Evolutionary conservation across 148 eudicot species (phyloP), one percentile per base, ranked within the genome.

Genomic region (Camellia sinensis): DNA sequence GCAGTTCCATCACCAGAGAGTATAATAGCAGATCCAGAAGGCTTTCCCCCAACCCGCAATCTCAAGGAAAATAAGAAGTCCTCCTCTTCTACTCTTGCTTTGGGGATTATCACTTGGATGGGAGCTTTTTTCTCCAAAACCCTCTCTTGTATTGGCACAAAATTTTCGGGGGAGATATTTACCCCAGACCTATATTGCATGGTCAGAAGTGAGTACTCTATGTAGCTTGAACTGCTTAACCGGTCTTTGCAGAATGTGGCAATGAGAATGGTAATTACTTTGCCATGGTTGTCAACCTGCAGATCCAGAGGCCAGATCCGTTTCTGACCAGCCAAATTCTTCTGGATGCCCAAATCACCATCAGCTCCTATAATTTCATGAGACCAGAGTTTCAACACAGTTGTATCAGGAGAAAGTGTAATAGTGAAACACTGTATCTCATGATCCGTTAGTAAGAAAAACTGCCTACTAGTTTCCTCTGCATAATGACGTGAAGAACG

Each of bases 1-100:
- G 99, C 97, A 78, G 95, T 92, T 78, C 97, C 99, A 86, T 95
- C 99, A 74, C 95, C 93, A 83, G 99, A 93, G 73, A 95, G 92
- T 85, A 95, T 92, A 82, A 87, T 82, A 79, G 93, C 87, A 81
- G 99, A 95, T 70, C 99, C 99, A 73, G 92, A 86, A 78, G 99
- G 99, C 81, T 93, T 95, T 21, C 99, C 99, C 29, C 99, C 98
- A 53, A 92, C 84, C 83, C 92, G 88, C 62, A 95, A 79, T 84
- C 89, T 89, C 97, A 93, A 93, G n/a, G 93, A 92, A 82, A 95
- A 95, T 80, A 95, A 89, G 82, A 91, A 86, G 12, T 92, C 95
- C 78, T 95, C 97, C 77, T 91, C 92, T 84, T 95, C 99, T 57
- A 91, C 91, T 87, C 98, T 93, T 80, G 99, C 97, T 84, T 92